These are phyloP conservation scores for Yamadazyma kitorensis DNA, from an alignment of 805 yeast species.

Conservation along the genomic window DNA sequence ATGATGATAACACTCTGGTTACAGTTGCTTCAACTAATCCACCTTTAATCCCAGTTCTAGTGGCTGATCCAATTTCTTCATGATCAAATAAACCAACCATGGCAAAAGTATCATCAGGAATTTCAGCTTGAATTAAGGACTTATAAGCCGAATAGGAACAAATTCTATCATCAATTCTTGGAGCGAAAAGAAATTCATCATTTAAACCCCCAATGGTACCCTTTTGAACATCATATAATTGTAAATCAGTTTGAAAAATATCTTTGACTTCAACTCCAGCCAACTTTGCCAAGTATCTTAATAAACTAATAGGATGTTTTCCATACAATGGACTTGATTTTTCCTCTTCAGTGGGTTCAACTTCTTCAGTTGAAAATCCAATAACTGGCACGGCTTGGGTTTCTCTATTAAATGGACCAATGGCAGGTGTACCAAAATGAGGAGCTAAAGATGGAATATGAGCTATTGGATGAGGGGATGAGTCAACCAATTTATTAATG, in stretches of 20 bases:
- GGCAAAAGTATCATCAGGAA: slow-evolving; percentile 41
- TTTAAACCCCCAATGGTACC: slow-evolving; percentile 77
- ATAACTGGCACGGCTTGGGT: slow-evolving; percentile 39
- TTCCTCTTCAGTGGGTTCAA: slow-evolving; percentile 55
- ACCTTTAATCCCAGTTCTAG: slow-evolving; percentile 82
- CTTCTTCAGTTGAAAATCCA: slow-evolving; percentile 30
- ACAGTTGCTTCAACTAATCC: slow-evolving; percentile 67
- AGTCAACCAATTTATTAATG: slow-evolving; percentile 24
- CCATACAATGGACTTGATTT: slow-evolving; percentile 62
- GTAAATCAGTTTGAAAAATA: slow-evolving; percentile 69
- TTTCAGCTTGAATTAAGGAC: slow-evolving; percentile 48
- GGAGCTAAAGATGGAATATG: slow-evolving; percentile 40
- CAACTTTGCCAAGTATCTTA: slow-evolving; percentile 65
- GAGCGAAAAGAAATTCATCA: slow-evolving; percentile 66
- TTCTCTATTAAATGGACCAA: slow-evolving; percentile 30
- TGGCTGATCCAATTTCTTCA: slow-evolving; percentile 80
- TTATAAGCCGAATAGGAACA: slow-evolving; percentile 72
- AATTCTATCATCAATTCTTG: slow-evolving; percentile 82
- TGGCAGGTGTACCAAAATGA: slow-evolving; percentile 30
- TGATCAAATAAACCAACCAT: slow-evolving; percentile 70
- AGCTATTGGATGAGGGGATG: slow-evolving; percentile 36
- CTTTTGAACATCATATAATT: slow-evolving; percentile 77
- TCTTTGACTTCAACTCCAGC: slow-evolving; percentile 59
- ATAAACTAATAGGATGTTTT: slow-evolving; percentile 62
- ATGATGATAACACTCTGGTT: slow-evolving; percentile 47